Conservation (phyloP, 257 asterid species). For the Paulownia fortunei region DNA sequence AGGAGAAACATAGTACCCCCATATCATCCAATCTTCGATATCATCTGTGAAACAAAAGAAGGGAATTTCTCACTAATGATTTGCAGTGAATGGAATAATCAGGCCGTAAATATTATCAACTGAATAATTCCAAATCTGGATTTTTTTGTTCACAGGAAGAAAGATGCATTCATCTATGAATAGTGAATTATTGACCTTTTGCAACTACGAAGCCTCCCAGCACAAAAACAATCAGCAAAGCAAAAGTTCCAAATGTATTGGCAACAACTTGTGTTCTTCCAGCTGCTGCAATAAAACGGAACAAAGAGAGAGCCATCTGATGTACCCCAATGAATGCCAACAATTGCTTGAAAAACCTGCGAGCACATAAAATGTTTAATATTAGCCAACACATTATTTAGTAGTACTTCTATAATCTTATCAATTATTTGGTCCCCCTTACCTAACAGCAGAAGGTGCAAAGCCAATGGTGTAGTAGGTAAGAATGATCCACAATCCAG, state of each 20-base stretch:
- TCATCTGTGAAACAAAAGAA: conserved; percentile 51
- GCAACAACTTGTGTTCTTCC: conserved; percentile 85
- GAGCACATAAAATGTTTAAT: not conserved
- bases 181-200: conserved; percentile 47
- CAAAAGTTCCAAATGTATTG: conserved; percentile 71
- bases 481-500: conserved; percentile 66
- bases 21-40: conserved; percentile 79
- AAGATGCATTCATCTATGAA: not conserved
- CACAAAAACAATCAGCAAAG: conserved; percentile 68
- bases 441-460: conserved; percentile 80
- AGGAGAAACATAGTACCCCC: conserved; percentile 93
- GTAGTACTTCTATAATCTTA: not conserved
- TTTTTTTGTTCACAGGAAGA: too few relatives aligned
- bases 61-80: not conserved
- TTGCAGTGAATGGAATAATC: not conserved
- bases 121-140: too few relatives aligned
- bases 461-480: conserved; percentile 88
- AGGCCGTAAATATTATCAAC: too few relatives aligned
- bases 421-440: not conserved
- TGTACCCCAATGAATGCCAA: conserved; percentile 74
- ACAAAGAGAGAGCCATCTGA: conserved; percentile 84
- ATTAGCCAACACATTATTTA: not conserved
- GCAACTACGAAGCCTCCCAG: conserved; percentile 84
- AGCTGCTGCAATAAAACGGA: conserved; percentile 76
- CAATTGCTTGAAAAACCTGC: conserved; percentile 77